phyloP scores from a whole-genome alignment of 2,329 filamentous ascomycete species.

The Colletotrichum tropicicola region DNA sequence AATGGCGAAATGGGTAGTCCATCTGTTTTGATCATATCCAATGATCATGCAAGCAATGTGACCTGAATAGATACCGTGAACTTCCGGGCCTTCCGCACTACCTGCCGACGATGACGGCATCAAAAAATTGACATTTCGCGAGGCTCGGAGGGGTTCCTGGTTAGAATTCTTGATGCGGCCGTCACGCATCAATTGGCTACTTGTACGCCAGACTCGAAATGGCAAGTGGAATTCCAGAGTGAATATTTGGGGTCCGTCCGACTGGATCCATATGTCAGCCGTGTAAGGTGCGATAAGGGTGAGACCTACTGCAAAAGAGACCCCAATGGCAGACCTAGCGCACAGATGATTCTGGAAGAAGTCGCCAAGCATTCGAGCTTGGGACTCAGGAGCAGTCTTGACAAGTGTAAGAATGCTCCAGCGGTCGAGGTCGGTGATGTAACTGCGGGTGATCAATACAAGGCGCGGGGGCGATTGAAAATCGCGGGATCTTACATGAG shows the following conservation, averaged over 20 bases:
- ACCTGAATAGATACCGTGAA: background rate
- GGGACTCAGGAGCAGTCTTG: background rate
- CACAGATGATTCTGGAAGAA: background rate
- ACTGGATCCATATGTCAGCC: background rate
- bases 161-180: background rate
- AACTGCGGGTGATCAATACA: background rate
- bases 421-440: background rate
- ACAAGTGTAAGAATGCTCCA: background rate
- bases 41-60: background rate
- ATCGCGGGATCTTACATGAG: constrained; percentile 9
- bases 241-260: background rate
- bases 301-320: background rate
- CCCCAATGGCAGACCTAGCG: background rate
- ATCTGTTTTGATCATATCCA: background rate
- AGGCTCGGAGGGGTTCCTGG: background rate
- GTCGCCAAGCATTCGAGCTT: background rate
- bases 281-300: no score
- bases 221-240: background rate
- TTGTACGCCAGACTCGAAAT: background rate
- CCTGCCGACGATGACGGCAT: fast-evolving
- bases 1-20: background rate
- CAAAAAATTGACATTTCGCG: background rate
- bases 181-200: background rate
- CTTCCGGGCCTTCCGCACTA: fast-evolving
- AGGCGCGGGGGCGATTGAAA: no score